Evolutionary conservation across 2,329 filamentous ascomycete species (phyloP), one percentile per base, ranked within the genome.

Genomic region (Macrophomina phaseolina): DNA sequence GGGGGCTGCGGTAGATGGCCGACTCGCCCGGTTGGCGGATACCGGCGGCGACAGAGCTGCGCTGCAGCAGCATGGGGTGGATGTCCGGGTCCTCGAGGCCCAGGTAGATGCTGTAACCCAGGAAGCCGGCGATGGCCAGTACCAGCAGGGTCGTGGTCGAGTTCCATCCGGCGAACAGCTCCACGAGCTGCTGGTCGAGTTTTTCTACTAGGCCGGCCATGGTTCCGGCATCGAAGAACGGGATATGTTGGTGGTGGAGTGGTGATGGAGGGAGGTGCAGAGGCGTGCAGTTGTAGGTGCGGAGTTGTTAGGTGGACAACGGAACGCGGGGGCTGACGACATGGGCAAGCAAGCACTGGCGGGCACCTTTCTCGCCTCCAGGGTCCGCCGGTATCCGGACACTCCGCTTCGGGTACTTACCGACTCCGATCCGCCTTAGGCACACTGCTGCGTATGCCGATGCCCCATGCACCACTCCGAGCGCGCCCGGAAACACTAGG

Each of bases 11-110:
- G 79, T 94, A 97, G 68, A 93, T 82, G 55, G 95, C 90, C 48
- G 93, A 97, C 79, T 98, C 91, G 71, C 92, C 91, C 67, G 91
- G 87, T 72, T 94, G 89, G 72, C 95, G 87, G 64, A 98, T 91
- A 12, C 90, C 87, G 8, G 92, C 91, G 61, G 91, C 86, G 70
- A 89, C 85, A 2, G 93, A 88, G 83, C 98, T 95, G 64, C 94
- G 88, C 65, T 92, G 91, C 34, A 99, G 89, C 56, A 98, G 86
- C 79, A 97, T 89, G 40, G 95, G 94, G 79, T 98, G 95, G 5
- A 91, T 91, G 81, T 99, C 95, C 5, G 95, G 91, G 64, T 97
- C 94, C 68, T 88, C 62, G 36, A 65, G 86, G 61, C 87, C 86
- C 68, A 88, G 88, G 73, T 91, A 82, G 70, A 96, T 81, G 52